These are phyloP conservation scores for Grosmannia serpens DNA, from an alignment of 2,329 filamentous ascomycete genomes.

Conservation along the genomic window DNA sequence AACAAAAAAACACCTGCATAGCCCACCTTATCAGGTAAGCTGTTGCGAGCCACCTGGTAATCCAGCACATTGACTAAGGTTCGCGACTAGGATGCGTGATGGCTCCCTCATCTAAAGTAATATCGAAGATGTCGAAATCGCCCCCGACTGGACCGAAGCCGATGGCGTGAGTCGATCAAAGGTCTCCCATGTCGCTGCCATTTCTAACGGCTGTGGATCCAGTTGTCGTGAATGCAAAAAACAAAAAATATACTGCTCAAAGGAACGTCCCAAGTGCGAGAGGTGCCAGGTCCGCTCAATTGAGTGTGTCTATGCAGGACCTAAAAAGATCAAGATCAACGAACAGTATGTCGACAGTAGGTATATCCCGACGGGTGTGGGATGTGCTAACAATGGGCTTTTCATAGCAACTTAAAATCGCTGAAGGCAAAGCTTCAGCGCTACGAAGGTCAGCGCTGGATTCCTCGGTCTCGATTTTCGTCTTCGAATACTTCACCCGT, in stretches of 20 bases:
- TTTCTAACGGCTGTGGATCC: not conserved
- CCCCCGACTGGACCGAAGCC: not conserved
- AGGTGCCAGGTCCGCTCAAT: constrained; percentile 7
- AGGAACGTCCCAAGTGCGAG: constrained; percentile 9
- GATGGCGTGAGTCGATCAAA: not conserved
- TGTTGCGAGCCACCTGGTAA: not conserved
- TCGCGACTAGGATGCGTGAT: not conserved
- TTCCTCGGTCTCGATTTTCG: not conserved
- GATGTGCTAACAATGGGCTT: not conserved
- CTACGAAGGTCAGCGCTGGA: constrained; percentile 7
- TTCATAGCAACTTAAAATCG: constrained; percentile 4
- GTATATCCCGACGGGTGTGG: not conserved
- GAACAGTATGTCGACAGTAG: constrained; percentile 6
- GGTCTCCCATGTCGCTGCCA: not conserved
- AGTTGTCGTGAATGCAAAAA: constrained; percentile 11
- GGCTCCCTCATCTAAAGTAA: not conserved
- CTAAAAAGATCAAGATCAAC: constrained; percentile 11
- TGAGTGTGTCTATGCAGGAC: constrained; percentile 9
- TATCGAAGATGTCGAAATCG: not conserved
- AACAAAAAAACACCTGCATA: not conserved
- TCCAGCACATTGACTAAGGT: not conserved
- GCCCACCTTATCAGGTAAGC: not conserved
- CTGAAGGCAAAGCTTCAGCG: constrained; percentile 7
- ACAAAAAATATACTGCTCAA: constrained; percentile 12
- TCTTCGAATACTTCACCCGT: not conserved